phyloP scores from a whole-genome alignment of 2,329 filamentous ascomycete species.

The Microsporum ferrugineum region DNA sequence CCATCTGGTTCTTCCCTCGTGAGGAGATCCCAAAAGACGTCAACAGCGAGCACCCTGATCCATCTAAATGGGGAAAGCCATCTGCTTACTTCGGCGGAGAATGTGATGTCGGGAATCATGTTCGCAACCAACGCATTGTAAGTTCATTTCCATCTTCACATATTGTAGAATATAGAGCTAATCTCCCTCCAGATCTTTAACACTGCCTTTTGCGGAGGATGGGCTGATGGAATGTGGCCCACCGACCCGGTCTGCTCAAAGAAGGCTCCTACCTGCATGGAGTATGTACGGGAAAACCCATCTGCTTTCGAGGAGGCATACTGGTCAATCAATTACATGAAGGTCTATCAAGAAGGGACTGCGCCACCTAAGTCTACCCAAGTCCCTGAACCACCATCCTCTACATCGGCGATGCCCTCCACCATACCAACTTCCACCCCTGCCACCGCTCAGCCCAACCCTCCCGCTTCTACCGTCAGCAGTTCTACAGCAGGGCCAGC shows the following conservation, averaged over 20 bases:
- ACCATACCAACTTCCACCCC: background rate
- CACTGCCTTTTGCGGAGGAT: slow-evolving; percentile 72
- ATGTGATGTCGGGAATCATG: slow-evolving; percentile 61
- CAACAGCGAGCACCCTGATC: slow-evolving; percentile 48
- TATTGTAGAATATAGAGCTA: background rate
- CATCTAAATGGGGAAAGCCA: slow-evolving; percentile 53
- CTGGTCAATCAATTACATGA: slow-evolving; percentile 61
- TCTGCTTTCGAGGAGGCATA: slow-evolving; percentile 57
- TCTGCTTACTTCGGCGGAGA: slow-evolving; percentile 51
- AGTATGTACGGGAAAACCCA: slow-evolving; percentile 58
- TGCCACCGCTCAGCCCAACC: background rate
- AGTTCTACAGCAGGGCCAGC: background rate
- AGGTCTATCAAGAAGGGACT: slow-evolving; percentile 42
- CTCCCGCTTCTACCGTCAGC: background rate
- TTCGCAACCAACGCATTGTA: slow-evolving; percentile 59
- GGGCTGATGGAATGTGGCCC: slow-evolving; percentile 60
- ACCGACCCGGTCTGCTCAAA: slow-evolving; percentile 45
- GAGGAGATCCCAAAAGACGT: slow-evolving; percentile 54
- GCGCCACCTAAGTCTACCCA: slow-evolving; percentile 30
- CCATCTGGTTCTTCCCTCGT: slow-evolving; percentile 75
- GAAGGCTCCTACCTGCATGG: slow-evolving; percentile 52
- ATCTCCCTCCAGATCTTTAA: slow-evolving; percentile 41
- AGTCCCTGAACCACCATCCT: background rate
- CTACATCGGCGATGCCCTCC: background rate
- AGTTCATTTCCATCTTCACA: background rate